Evolutionary conservation across 2,329 filamentous ascomycete genomes (phyloP).

Genomic region (Aspergillus sp.): DNA sequence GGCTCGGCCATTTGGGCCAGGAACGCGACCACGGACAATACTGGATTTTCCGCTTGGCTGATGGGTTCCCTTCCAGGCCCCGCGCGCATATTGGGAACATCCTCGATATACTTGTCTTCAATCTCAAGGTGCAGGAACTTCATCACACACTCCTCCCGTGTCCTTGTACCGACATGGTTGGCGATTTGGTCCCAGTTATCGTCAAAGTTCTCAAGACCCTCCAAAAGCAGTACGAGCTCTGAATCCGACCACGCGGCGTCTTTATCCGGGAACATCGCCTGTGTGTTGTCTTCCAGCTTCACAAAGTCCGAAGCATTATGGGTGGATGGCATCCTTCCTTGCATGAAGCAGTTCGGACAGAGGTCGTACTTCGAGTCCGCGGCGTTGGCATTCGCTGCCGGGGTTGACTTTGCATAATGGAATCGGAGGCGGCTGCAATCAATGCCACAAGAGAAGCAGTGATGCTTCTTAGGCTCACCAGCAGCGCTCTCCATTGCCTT

Average conservation of each 20-base stretch:
- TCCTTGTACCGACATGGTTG: slow-evolving; percentile 83
- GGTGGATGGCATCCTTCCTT: slow-evolving; percentile 71
- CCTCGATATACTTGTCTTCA: slow-evolving; percentile 91
- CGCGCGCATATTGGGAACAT: slow-evolving; percentile 58
- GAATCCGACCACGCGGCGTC: slow-evolving; percentile 87
- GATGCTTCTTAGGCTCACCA: slow-evolving; percentile 56
- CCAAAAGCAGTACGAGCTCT: slow-evolving; percentile 78
- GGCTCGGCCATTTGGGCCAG: slow-evolving; percentile 85
- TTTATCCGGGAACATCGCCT: slow-evolving; percentile 67
- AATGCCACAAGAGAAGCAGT: slow-evolving; percentile 85
- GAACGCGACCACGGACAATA: slow-evolving; percentile 93
- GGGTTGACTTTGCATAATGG: slow-evolving; percentile 56
- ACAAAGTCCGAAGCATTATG: slow-evolving; percentile 73
- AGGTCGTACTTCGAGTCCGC: slow-evolving; percentile 68
- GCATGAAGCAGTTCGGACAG: slow-evolving; percentile 82
- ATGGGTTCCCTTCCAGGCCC: slow-evolving; percentile 78
- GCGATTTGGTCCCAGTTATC: slow-evolving; percentile 93
- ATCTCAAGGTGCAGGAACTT: slow-evolving; percentile 96
- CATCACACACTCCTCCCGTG: slow-evolving; percentile 88
- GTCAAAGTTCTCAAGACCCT: slow-evolving; percentile 85
- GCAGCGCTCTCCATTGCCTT: slow-evolving; percentile 53
- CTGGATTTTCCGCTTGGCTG: slow-evolving; percentile 86
- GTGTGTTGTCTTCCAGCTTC: slow-evolving; percentile 79
- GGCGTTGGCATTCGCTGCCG: slow-evolving; percentile 48
- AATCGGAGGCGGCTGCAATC: slow-evolving; percentile 71